These are phyloP conservation scores for Fusarium sp. DNA, from an alignment of 2,329 filamentous ascomycete genomes.

Conservation along the genomic window DNA sequence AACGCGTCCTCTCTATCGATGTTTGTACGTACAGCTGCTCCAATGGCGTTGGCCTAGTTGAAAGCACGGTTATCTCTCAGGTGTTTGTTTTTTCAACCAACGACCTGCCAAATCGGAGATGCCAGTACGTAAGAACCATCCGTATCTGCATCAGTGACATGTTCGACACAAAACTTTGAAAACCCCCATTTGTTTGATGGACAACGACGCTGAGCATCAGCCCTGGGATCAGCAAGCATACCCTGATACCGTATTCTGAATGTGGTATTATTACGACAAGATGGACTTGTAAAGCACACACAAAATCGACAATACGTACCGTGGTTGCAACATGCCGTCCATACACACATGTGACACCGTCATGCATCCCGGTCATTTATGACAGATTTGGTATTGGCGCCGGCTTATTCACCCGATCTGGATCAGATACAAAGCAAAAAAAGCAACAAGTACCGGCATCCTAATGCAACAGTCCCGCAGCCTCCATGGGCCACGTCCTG, in stretches of 20 bases:
- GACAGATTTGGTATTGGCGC: constrained; percentile 23
- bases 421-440: constrained; percentile 33
- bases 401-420: constrained; percentile 35
- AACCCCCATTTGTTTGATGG: constrained; percentile 21
- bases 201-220: constrained; percentile 17
- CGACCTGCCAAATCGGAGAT: constrained; percentile 17
- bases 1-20: background rate
- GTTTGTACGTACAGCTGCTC: background rate
- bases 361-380: constrained; percentile 16
- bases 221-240: constrained; percentile 18
- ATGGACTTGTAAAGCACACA: background rate
- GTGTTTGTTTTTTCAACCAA: constrained; percentile 1
- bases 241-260: constrained; percentile 1
- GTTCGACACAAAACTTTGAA: constrained; percentile 4
- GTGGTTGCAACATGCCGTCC: background rate
- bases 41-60: background rate
- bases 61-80: constrained; percentile 1
- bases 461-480: constrained; percentile 24
- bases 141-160: constrained; percentile 8
- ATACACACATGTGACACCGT: constrained; percentile 19
- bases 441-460: constrained; percentile 36
- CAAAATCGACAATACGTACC: background rate
- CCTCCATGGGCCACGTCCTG: constrained; percentile 5
- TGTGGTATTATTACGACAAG: background rate
- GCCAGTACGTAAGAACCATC: constrained; percentile 8